phyloP scores from a whole-genome alignment of 1,284 basidiomycete species.

The Bjerkandera adusta region DNA sequence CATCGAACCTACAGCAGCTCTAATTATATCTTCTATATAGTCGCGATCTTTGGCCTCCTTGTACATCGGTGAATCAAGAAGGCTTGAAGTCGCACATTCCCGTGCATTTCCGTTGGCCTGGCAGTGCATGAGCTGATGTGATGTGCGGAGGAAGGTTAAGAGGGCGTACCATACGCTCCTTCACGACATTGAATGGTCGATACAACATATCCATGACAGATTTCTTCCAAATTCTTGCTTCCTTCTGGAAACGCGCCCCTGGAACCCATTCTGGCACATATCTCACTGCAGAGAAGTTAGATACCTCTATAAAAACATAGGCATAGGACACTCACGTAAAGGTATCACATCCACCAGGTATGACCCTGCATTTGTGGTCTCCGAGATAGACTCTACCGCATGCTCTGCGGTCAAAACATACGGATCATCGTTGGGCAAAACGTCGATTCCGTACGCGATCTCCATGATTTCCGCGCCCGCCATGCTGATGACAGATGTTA shows the following conservation, averaged over 20 bases:
- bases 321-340: slow-evolving; percentile 12
- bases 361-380: slow-evolving; percentile 8
- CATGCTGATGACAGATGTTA: slow-evolving; percentile 44
- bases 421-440: slow-evolving; percentile 22
- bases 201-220: slow-evolving; percentile 9
- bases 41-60: not conserved
- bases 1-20: not conserved
- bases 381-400: slow-evolving; percentile 13
- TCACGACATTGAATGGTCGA: slow-evolving; percentile 6
- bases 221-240: slow-evolving; percentile 33
- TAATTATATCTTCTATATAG: slow-evolving; percentile 6
- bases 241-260: slow-evolving; percentile 40
- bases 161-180: slow-evolving; percentile 1
- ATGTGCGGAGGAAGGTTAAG: not conserved
- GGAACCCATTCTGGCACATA: slow-evolving; percentile 40
- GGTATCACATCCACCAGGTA: slow-evolving; percentile 17
- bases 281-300: slow-evolving; percentile 22
- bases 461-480: slow-evolving; percentile 29
- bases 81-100: not conserved
- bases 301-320: slow-evolving; percentile 16
- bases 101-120: not conserved
- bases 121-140: not conserved
- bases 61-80: slow-evolving; percentile 2
- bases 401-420: slow-evolving; percentile 25
- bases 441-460: slow-evolving; percentile 28